Evolutionary conservation across 805 yeast species (phyloP).

Genomic region (Candida palmyrensis): DNA sequence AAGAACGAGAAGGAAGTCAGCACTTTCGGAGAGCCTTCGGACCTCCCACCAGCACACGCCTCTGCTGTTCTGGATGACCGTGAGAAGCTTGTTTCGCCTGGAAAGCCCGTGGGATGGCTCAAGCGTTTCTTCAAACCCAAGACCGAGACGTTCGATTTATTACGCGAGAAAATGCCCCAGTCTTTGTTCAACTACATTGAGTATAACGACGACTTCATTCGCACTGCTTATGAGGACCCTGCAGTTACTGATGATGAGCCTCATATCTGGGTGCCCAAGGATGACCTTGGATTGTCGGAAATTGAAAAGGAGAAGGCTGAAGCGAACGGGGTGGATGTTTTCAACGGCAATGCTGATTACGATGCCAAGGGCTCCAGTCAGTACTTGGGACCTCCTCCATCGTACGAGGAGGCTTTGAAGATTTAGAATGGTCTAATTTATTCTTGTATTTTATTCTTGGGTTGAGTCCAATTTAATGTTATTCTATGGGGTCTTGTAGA

Average conservation of each 20-base stretch:
- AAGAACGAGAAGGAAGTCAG: conserved; percentile 5
- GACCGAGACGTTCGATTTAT: conserved; percentile 39
- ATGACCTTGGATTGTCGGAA: conserved; percentile 60
- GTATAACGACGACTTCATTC: conserved; percentile 36
- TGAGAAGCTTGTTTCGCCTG: conserved; percentile 8
- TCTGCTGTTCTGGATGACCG: neutral
- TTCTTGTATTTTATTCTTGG: too few relatives aligned
- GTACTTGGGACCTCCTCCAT: conserved; percentile 67
- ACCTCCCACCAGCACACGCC: neutral
- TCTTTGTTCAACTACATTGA: conserved; percentile 35
- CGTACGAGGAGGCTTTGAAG: conserved; percentile 48
- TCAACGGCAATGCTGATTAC: conserved; percentile 52
- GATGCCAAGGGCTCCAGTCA: conserved; percentile 52
- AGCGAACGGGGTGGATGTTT: conserved; percentile 49
- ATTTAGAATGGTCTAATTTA: conserved; percentile 22
- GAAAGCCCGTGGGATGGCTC: conserved; percentile 23
- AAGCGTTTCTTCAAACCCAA: conserved; percentile 44
- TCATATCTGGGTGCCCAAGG: conserved; percentile 67
- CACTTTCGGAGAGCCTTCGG: neutral
- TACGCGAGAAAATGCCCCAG: conserved; percentile 43
- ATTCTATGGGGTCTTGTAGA: too few relatives aligned
- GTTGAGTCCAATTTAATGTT: too few relatives aligned
- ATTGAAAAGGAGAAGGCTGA: conserved; percentile 52
- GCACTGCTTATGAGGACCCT: conserved; percentile 50
- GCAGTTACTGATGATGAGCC: conserved; percentile 53